A percentile compares a stretch with the other conserved stretches of the same genome.
These are phyloP conservation scores for Eimeria brunetti DNA, from an alignment of 169 alveolate species.

Conservation along the genomic window DNA sequence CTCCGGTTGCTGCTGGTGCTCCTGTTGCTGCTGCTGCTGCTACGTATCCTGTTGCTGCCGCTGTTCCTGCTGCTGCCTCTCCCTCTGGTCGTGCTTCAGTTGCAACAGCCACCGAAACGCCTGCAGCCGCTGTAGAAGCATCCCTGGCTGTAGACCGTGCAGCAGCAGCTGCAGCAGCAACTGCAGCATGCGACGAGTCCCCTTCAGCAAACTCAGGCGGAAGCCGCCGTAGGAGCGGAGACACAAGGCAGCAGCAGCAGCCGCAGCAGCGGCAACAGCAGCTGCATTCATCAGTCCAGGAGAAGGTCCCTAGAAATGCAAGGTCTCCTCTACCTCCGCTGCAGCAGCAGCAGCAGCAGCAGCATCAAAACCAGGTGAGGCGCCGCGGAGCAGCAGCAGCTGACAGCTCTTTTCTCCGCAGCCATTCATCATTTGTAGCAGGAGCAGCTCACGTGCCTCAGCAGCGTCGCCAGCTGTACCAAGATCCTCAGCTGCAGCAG, in stretches of 20 bases:
- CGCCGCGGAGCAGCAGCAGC: constrained; percentile 16
- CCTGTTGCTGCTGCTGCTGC: not conserved
- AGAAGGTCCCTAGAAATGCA: not conserved
- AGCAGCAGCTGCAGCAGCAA: not conserved
- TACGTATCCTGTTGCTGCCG: not conserved
- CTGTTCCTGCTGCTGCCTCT: not conserved
- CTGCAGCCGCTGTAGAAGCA: not conserved
- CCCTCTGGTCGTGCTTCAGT: not conserved
- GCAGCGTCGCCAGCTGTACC: constrained; percentile 33
- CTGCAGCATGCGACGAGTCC: constrained; percentile 30
- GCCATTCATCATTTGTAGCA: not conserved
- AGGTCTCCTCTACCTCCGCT: constrained; percentile 4
- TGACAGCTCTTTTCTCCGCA: not conserved
- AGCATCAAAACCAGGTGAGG: not conserved
- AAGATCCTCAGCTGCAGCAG: not conserved
- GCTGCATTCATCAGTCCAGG: not conserved
- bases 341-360: constrained; percentile 53
- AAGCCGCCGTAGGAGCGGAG: not conserved
- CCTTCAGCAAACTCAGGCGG: not conserved
- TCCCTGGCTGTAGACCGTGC: not conserved
- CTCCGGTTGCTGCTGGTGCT: not conserved
- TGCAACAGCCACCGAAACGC: constrained; percentile 15
- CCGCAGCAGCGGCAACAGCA: constrained; percentile 13
- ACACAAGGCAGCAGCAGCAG: not conserved
- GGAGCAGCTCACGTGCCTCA: not conserved